phyloP scores from a whole-genome alignment of 1,284 basidiomycete genomes.

The Paramarasmius palmivorus region DNA sequence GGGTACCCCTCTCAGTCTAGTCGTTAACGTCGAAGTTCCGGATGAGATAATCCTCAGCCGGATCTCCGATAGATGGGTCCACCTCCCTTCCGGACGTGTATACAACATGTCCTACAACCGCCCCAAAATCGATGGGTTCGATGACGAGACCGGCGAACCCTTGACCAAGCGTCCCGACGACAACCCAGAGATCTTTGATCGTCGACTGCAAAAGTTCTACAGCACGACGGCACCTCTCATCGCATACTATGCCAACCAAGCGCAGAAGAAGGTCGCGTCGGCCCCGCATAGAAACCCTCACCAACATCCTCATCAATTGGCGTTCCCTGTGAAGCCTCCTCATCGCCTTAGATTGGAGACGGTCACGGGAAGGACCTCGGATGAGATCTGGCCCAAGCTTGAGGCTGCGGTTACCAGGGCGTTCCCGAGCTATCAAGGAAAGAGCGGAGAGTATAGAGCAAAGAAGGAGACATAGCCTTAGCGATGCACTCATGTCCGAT shows the following conservation, averaged over 20 bases:
- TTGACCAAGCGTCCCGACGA: conserved; percentile 91
- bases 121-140: conserved; percentile 83
- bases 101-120: conserved; percentile 94
- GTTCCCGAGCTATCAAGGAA: conserved; percentile 59
- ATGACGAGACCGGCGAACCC: conserved; percentile 92
- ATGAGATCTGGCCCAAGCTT: conserved; percentile 91
- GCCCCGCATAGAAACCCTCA: conserved; percentile 29
- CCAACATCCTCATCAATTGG: conserved; percentile 49
- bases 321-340: conserved; percentile 37
- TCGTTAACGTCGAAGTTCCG: conserved; percentile 91
- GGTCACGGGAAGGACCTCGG: conserved; percentile 81
- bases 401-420: conserved; percentile 57
- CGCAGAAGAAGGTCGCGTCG: conserved; percentile 24
- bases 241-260: conserved; percentile 65
- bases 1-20: conserved; percentile 28
- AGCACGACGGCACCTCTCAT: conserved; percentile 87
- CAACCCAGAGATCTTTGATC: conserved; percentile 50
- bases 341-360: conserved; percentile 64
- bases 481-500: conserved; percentile 40
- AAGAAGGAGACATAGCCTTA: conserved; percentile 49
- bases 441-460: conserved; percentile 42
- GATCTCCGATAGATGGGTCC: conserved; percentile 89
- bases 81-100: conserved; percentile 89
- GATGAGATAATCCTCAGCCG: conserved; percentile 80
- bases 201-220: conserved; percentile 63